Conservation (phyloP, 2,329 filamentous ascomycete species). For the Aspergillus pseudonomiae region DNA sequence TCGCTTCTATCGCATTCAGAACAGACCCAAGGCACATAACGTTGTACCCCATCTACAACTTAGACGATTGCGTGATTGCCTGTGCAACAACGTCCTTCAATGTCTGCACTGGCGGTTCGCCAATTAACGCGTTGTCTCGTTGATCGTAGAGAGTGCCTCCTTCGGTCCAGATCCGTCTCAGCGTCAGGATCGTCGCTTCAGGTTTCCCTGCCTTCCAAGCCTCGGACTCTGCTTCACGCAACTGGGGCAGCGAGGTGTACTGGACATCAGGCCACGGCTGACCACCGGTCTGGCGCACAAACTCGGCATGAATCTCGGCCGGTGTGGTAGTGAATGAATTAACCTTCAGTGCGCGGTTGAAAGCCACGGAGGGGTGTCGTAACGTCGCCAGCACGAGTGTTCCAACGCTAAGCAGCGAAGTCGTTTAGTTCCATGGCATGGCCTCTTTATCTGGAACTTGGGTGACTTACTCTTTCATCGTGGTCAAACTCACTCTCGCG, state of each 20-base stretch:
- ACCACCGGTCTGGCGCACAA: constrained; percentile 65
- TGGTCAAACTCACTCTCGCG: constrained; percentile 67
- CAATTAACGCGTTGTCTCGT: constrained; percentile 66
- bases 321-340: constrained; percentile 72
- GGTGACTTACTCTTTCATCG: constrained; percentile 67
- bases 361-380: constrained; percentile 56
- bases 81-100: constrained; percentile 52
- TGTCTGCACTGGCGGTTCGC: constrained; percentile 56
- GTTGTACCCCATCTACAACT: neutral
- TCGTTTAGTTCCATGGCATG: neutral
- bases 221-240: constrained; percentile 61
- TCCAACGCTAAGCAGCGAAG: constrained; percentile 58
- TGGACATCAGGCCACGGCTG: constrained; percentile 55
- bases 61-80: neutral
- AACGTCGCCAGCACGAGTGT: constrained; percentile 66
- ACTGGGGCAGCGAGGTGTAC: constrained; percentile 56
- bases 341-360: constrained; percentile 64
- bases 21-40: too few relatives aligned
- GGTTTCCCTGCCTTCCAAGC: constrained; percentile 60
- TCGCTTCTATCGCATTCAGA: too few relatives aligned
- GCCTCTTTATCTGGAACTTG: neutral
- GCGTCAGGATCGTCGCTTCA: constrained; percentile 58
- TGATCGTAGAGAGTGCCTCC: constrained; percentile 71
- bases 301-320: constrained; percentile 65
- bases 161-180: constrained; percentile 72